Base-by-base conservation (phyloP, 1,139 yeast genomes). In the Candida pseudoviswanathii region DNA sequence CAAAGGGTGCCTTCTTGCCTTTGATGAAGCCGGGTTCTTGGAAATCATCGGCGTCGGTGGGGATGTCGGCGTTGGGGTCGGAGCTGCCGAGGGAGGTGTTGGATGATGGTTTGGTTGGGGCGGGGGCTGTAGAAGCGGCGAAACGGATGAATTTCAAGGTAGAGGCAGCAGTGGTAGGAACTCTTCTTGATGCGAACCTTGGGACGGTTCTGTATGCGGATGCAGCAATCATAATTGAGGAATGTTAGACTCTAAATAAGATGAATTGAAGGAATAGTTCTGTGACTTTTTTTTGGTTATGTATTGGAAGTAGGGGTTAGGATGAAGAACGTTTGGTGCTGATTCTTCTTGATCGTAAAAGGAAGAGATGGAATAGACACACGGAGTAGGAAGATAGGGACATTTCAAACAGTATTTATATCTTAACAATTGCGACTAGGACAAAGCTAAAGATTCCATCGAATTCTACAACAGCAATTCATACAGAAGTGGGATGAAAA, bases 1-100 rank as follows among this genome's bases (percentile, higher is more conserved):
- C 63, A 10, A 70, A 52, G 26, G 45, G 45, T 8, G 30, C 34
- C 21, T 21, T 27, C n/a, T 36, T 34, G 25, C 3, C 5, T 7
- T 36, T 36, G 11, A 43, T 34, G 8, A 30, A 27, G 3, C 45
- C 45, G 21, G 45, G 45, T 4, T 30, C 27, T 43, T 32, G 38
- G 9, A 25, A 33, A 7, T 42, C 31, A 7, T 33, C 32, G 11
- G 10, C 5, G 10, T 22, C 30, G 44, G 3, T 16, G 33, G 7
- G 3, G 38, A 16, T 32, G 29, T 9, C 30, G 29, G 16, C n/a
- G 26, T n/a, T 31, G 43, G 2, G 30, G 16, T 16, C 16, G 16
- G 16, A 16, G 16, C 16, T 16, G 16, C 16, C 16, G 16, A 16
- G 16, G 16, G 16, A 16, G 16, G 16, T 16, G 16, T 16, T 16